phyloP scores from a whole-genome alignment of 768 basidiomycete genomes.

The Boletus subparvulus region DNA sequence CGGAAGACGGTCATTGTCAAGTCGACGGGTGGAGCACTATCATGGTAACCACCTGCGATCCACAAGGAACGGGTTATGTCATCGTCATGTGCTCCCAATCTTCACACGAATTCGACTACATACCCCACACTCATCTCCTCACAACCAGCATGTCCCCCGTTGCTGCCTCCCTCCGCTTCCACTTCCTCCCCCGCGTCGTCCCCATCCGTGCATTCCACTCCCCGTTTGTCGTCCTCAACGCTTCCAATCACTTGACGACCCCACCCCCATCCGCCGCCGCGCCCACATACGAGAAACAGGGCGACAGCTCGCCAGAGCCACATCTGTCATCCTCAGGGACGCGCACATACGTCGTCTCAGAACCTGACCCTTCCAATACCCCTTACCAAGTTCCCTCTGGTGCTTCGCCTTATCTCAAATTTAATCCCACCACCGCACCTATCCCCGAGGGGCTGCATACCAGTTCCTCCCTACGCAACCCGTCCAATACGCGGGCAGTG shows the following conservation, averaged over 20 bases:
- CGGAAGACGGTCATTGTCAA: slow-evolving; percentile 1
- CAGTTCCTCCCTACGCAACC: slow-evolving; percentile 41
- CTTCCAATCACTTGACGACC: slow-evolving; percentile 35
- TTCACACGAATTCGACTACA: slow-evolving; percentile 23
- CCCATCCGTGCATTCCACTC: slow-evolving; percentile 59
- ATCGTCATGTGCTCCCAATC: slow-evolving; percentile 16
- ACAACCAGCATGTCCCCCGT: slow-evolving; percentile 25
- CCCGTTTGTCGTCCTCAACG: slow-evolving; percentile 55
- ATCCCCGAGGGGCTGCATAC: slow-evolving; percentile 39
- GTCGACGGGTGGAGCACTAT: neutral
- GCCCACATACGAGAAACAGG: slow-evolving; percentile 60
- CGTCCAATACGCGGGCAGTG: slow-evolving; percentile 40
- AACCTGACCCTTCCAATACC: slow-evolving; percentile 61
- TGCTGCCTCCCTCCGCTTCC: neutral
- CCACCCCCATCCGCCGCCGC: slow-evolving; percentile 31
- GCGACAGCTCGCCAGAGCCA: slow-evolving; percentile 52
- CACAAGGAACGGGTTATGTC: slow-evolving; percentile 24
- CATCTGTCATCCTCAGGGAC: slow-evolving; percentile 43
- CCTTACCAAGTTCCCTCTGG: slow-evolving; percentile 73
- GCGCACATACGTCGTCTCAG: slow-evolving; percentile 70
- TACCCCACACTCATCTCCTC: slow-evolving; percentile 8
- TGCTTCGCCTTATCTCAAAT: slow-evolving; percentile 53
- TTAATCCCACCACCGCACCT: slow-evolving; percentile 41
- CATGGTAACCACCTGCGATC: neutral
- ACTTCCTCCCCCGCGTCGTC: slow-evolving; percentile 4